A percentile compares a stretch with the other conserved stretches of the same genome.
These are phyloP conservation scores for Pestalotiopsis sp. DNA, from an alignment of 2,329 filamentous ascomycete genomes.

Conservation along the genomic window DNA sequence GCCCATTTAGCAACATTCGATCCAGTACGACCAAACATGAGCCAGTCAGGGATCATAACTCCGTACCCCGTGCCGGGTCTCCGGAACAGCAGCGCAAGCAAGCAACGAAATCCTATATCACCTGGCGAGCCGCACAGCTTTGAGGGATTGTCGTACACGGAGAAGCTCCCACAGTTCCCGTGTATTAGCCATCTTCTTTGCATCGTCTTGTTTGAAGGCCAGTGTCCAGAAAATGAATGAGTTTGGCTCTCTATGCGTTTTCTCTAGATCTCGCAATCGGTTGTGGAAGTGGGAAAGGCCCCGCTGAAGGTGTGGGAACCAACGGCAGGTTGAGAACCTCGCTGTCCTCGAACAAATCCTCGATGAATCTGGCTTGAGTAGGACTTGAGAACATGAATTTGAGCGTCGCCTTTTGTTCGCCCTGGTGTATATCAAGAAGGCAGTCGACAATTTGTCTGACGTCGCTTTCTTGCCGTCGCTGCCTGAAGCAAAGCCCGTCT, in stretches of 20 bases:
- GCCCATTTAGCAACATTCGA: not conserved
- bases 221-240: too few species aligned
- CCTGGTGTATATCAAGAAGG: slow-evolving; percentile 5
- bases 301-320: too few species aligned
- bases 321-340: slow-evolving; percentile 9
- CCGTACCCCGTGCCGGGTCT: not conserved
- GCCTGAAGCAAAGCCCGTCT: slow-evolving; percentile 11
- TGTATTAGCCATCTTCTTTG: too few species aligned
- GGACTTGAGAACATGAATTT: slow-evolving; percentile 15
- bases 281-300: too few species aligned
- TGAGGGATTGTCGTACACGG: too few species aligned
- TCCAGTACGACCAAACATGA: not conserved
- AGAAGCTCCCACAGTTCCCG: too few species aligned
- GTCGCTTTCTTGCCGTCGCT: not conserved
- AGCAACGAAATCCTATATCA: not conserved
- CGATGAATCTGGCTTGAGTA: not conserved
- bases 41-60: not conserved
- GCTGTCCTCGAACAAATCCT: slow-evolving; percentile 12
- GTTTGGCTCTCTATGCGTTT: too few species aligned
- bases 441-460: not conserved
- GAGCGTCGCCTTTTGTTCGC: slow-evolving; percentile 2
- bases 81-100: not conserved
- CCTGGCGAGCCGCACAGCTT: not conserved
- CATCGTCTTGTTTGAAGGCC: too few species aligned
- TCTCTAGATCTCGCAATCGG: too few species aligned